Base-by-base conservation (phyloP, 441 rosid species). In the Gossypium trilobum region DNA sequence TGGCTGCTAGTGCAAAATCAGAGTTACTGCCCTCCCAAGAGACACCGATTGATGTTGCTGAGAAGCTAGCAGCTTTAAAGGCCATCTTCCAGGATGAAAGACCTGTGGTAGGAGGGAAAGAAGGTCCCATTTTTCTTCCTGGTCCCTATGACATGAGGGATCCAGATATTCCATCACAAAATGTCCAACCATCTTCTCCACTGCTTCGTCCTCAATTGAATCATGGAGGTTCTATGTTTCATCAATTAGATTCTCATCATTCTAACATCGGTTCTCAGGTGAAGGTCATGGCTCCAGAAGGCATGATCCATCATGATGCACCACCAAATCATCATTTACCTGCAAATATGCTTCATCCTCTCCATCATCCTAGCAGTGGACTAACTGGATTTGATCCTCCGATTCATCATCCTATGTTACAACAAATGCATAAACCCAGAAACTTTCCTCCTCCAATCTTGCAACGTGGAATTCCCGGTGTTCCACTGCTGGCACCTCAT, bases 341-440 rank as follows among this genome's bases (percentile, higher is more conserved):
- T 64, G 78, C 82, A 66, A 85, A 81, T 73, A 78, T 90, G 85
- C 82, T 80, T 67, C 89, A 73, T 44, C 86, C 94, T 70, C 84
- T 88, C 76, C 90, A 83, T 74, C 92, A 87, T 67, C 80, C 86
- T 25, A 76, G 65, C 68, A 51, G 76, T 73, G 91, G 86, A 66
- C 67, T 74, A 57, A 25, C 87, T 60, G 89, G 90, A 70, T 88
- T 88, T 79, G 95, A 93, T 77, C 84, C 83, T 70, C 82, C 86
- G 20, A 64, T 82, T 16, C 87, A 74, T 25, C 90, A 85, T 70
- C 88, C 86, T 50, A 65, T 86, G 77, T 51, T 86, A 68, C 93
- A 86, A 70, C 94, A 89, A 83, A 85, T 91, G 90, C 95, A 83
- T 2, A 74, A 83, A 77, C 83, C 78, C 33, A 89, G 88, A 54